These are phyloP conservation scores for Didymella pomorum DNA, from an alignment of 2,329 filamentous ascomycete species.

Conservation along the genomic window DNA sequence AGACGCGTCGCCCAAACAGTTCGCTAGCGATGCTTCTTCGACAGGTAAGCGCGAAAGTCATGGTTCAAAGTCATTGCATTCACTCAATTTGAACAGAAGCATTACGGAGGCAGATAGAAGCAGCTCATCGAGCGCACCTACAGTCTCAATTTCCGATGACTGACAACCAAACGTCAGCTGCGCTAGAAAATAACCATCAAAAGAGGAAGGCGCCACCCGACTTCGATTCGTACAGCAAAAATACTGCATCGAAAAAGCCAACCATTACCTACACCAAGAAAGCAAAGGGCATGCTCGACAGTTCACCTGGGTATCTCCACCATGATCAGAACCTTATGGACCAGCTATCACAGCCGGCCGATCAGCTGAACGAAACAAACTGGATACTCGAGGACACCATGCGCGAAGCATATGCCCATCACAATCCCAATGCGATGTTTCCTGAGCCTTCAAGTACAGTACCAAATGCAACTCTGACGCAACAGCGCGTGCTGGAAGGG, in stretches of 20 bases:
- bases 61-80: neutral
- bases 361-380: constrained; percentile 6
- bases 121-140: constrained; percentile 38
- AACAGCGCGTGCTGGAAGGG: constrained; percentile 51
- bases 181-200: neutral
- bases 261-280: constrained; percentile 24
- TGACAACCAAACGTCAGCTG: constrained; percentile 10
- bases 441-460: constrained; percentile 54
- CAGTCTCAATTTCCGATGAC: constrained; percentile 22
- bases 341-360: neutral
- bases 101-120: constrained; percentile 27
- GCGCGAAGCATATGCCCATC: constrained; percentile 46
- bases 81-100: constrained; percentile 4
- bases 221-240: neutral
- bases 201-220: neutral
- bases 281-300: constrained; percentile 22
- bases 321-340: neutral
- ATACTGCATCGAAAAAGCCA: constrained; percentile 2
- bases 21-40: constrained; percentile 15
- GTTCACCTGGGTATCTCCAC: neutral
- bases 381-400: constrained; percentile 47
- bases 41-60: constrained; percentile 8
- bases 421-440: constrained; percentile 54
- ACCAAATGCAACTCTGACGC: constrained; percentile 52
- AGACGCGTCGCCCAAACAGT: constrained; percentile 29